These are phyloP conservation scores for Gossypium thurberi DNA, from an alignment of 345 rosid species.

Conservation along the genomic window DNA sequence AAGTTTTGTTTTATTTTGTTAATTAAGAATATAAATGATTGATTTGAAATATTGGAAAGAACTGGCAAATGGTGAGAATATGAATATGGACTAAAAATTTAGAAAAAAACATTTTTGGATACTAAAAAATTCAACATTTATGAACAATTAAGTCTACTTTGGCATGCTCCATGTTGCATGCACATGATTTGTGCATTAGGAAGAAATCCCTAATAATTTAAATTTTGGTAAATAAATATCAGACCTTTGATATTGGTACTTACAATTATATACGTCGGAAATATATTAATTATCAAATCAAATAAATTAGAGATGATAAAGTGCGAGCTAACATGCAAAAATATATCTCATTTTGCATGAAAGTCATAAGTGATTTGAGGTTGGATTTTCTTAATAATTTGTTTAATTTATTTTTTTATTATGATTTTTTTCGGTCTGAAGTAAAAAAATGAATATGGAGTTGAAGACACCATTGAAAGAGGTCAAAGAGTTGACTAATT, in stretches of 20 bases:
- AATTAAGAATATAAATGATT: background rate
- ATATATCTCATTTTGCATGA: background rate
- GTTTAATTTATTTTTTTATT: no score
- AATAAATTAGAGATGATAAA: background rate
- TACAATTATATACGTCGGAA: background rate
- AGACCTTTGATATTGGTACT: no score
- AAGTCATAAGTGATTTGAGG: background rate
- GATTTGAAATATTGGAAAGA: background rate
- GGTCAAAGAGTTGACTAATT: no score
- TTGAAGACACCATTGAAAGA: no score
- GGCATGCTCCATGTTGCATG: slow-evolving; percentile 2
- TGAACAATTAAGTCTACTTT: slow-evolving; percentile 1
- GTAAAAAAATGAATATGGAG: no score
- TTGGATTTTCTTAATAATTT: no score
- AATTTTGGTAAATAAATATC: background rate
- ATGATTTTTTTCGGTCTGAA: no score
- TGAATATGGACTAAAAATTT: no score
- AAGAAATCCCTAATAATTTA: background rate
- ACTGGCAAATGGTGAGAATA: no score
- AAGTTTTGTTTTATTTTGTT: no score
- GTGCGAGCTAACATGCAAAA: background rate
- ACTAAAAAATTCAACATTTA: background rate
- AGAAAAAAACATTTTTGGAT: no score
- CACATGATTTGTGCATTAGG: slow-evolving; percentile 9
- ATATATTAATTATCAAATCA: background rate